Evolutionary conservation across 805 yeast genomes (phyloP), one percentile per base, ranked within the genome.

Genomic region (Lachancea sp.): DNA sequence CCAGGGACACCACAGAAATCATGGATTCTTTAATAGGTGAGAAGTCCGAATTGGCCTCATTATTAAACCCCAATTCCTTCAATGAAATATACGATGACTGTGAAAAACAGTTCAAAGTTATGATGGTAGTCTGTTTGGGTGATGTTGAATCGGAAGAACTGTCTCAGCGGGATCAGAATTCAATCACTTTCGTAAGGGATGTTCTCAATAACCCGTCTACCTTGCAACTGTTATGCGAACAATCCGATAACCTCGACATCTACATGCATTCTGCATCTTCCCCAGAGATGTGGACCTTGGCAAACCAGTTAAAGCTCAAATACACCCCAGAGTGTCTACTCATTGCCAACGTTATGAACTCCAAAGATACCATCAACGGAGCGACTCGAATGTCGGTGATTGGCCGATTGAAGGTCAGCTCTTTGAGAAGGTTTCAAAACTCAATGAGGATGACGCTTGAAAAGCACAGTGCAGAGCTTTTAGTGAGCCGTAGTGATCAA

Each of bases 221-320:
- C 25, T 55, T 70, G 12, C 54, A 67, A 24, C 56, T 61, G 33
- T 46, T 69, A 34, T 56, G 58, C 9, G 47, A 50, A 3, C 46
- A 51, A 31, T 61, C 62, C 2, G 67, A 73, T 29, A 69, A 80
- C 34, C 43, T 75, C n/a, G 46, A 77, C 1, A 65, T 81, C 1
- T 83, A 81, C 70, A 71, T 82, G 29, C 84, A 85, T 0, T 77
- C 79, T 47, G 77, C 76, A 18, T 61, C 69, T 12, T 77, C 77
- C 47, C 70, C 80, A 1, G 90, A 83, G 56, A 74, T 83, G 3
- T 77, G 75, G 65, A 78, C 78, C 43, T 72, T 83, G 29, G 83
- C 85, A 1, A 70, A 70, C 46, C 65, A 72, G 28, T 67, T 81
- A 45, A 69, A 66, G 26, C 71, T 75, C 2, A 67, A 71, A 20